Evolutionary conservation across 2,329 filamentous ascomycete species (phyloP).

Genomic region (Byssochlamys sp.): DNA sequence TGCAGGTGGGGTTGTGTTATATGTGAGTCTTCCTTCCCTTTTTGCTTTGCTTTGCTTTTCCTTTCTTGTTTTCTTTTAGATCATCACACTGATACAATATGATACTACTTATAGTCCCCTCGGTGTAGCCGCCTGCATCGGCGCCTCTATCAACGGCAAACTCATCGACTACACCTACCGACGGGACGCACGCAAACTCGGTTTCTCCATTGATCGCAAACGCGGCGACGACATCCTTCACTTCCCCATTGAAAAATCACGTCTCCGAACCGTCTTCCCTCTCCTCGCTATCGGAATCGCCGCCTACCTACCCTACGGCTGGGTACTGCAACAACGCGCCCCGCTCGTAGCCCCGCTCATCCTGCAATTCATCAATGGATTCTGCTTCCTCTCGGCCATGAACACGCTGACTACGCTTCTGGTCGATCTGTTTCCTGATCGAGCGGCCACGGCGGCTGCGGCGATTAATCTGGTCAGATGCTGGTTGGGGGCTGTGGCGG

Average conservation of each 20-base stretch:
- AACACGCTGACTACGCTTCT: slow-evolving; percentile 37
- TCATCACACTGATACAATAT: not conserved
- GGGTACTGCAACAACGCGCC: slow-evolving; percentile 26
- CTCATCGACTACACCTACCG: slow-evolving; percentile 65
- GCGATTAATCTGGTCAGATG: slow-evolving; percentile 29
- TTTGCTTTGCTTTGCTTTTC: too few relatives aligned
- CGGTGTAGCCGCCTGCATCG: slow-evolving; percentile 10
- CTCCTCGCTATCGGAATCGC: slow-evolving; percentile 17
- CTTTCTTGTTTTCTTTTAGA: not conserved
- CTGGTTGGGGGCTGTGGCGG: slow-evolving; percentile 25
- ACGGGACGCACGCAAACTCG: slow-evolving; percentile 52
- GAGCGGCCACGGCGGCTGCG: slow-evolving; percentile 25
- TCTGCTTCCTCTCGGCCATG: slow-evolving; percentile 23
- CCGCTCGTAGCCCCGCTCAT: slow-evolving; percentile 24
- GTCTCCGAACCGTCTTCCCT: slow-evolving; percentile 24
- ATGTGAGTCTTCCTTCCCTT: slow-evolving; percentile 2
- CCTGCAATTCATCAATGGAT: slow-evolving; percentile 25
- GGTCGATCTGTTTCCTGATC: slow-evolving; percentile 30
- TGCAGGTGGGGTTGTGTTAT: slow-evolving; percentile 34
- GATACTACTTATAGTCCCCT: slow-evolving; percentile 18
- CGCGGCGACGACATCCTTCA: slow-evolving; percentile 43
- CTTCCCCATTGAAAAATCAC: slow-evolving; percentile 42
- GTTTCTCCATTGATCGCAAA: slow-evolving; percentile 52
- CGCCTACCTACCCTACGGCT: slow-evolving; percentile 27
- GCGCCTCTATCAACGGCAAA: slow-evolving; percentile 37